These are phyloP conservation scores for Naegleria fowleri DNA, from an alignment of 208 protist genomes.

Conservation along the genomic window DNA sequence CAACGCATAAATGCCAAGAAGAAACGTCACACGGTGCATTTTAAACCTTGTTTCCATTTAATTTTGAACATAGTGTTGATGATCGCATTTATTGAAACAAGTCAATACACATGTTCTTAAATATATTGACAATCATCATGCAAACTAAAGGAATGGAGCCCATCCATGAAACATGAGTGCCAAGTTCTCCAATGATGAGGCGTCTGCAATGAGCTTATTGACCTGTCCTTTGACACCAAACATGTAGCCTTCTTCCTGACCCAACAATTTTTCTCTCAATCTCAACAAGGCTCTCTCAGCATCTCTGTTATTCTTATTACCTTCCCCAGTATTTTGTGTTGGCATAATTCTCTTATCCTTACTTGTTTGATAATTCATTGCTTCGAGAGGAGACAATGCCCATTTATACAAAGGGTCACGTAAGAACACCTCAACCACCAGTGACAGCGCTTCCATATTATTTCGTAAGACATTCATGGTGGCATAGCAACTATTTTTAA, in stretches of 20 bases:
- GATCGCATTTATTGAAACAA: too few relatives aligned
- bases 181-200: conserved; percentile 44
- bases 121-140: too few relatives aligned
- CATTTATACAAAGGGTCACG: conserved; percentile 91
- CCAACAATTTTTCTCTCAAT: conserved; percentile 73
- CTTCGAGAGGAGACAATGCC: conserved; percentile 41
- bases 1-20: too few relatives aligned
- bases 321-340: background rate
- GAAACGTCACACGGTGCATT: too few relatives aligned
- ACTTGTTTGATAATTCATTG: conserved; percentile 29
- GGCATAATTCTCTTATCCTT: background rate
- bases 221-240: conserved; percentile 55
- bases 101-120: too few relatives aligned
- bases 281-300: conserved; percentile 63
- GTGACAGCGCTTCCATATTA: conserved; percentile 63
- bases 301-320: conserved; percentile 41
- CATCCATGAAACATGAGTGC: conserved; percentile 51
- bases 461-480: conserved; percentile 70
- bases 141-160: conserved; percentile 44
- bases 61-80: too few relatives aligned
- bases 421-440: conserved; percentile 81
- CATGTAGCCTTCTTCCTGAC: conserved; percentile 41
- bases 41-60: too few relatives aligned
- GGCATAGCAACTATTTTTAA: conserved; percentile 71
- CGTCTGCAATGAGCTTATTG: conserved; percentile 47